Percentiles rank a stretch among this genome's conserved stretches.
phyloP scores from a whole-genome alignment of 805 yeast genomes.

The Candida oleophila region DNA sequence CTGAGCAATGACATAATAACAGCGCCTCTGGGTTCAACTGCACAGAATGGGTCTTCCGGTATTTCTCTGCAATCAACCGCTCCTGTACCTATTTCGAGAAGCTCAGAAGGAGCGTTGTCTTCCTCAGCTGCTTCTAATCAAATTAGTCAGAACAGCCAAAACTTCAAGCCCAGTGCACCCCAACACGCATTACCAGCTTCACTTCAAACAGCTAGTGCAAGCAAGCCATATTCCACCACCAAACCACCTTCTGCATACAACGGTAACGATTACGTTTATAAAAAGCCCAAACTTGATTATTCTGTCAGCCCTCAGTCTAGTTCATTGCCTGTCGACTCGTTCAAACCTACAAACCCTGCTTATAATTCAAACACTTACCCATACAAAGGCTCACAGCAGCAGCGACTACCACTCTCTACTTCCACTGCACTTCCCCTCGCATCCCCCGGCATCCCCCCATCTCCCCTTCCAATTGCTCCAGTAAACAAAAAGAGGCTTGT shows the following conservation, averaged over 20 bases:
- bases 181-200: not conserved
- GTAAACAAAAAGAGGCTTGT: slow-evolving; percentile 14
- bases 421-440: not conserved
- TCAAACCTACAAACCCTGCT: not conserved
- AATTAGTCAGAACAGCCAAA: not conserved
- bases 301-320: too few relatives aligned
- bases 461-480: not conserved
- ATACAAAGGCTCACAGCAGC: not conserved
- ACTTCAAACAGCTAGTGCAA: not conserved
- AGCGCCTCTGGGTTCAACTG: too few relatives aligned
- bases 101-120: not conserved
- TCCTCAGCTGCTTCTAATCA: not conserved
- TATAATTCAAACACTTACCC: not conserved
- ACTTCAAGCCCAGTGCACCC: not conserved
- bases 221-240: not conserved
- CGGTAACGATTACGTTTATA: not conserved
- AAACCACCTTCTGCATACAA: not conserved
- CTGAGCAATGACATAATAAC: too few relatives aligned
- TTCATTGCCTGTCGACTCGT: not conserved
- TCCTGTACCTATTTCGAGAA: not conserved
- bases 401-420: not conserved
- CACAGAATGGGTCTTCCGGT: not conserved
- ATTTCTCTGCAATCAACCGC: not conserved
- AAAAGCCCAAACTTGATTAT: not conserved
- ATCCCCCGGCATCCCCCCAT: not conserved